These are phyloP conservation scores for Neonectria sp. DNA, from an alignment of 2,329 filamentous ascomycete genomes.

Conservation along the genomic window DNA sequence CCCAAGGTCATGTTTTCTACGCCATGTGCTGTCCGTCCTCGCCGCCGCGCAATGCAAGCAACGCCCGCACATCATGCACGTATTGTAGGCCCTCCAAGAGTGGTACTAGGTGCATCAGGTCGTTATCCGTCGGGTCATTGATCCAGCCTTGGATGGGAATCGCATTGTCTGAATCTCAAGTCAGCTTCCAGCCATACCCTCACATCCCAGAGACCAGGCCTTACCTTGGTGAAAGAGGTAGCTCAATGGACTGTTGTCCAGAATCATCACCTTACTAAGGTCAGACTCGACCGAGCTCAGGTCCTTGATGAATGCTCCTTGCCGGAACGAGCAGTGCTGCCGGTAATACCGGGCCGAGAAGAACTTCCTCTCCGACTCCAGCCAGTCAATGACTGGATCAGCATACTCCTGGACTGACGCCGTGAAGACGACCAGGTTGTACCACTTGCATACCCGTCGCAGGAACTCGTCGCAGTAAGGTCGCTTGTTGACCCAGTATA, in stretches of 20 bases:
- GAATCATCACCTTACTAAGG: slow-evolving; percentile 97
- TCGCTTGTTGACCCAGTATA: slow-evolving; percentile 99
- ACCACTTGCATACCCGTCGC: slow-evolving; percentile 95
- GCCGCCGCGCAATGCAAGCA: slow-evolving; percentile 89
- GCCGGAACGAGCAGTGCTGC: slow-evolving; percentile 96
- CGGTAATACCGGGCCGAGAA: slow-evolving; percentile 95
- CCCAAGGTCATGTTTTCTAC: slow-evolving; percentile 45
- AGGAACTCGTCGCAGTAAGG: slow-evolving; percentile 98
- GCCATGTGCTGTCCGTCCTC: slow-evolving; percentile 78
- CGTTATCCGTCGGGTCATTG: slow-evolving; percentile 96
- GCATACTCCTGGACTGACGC: slow-evolving; percentile 99
- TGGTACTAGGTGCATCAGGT: slow-evolving; percentile 92
- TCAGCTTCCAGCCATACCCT: slow-evolving; percentile 22
- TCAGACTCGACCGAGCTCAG: slow-evolving; percentile 96
- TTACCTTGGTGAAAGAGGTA: slow-evolving; percentile 98
- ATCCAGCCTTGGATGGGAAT: slow-evolving; percentile 99
- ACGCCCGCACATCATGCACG: slow-evolving; percentile 92
- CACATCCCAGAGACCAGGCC: slow-evolving; percentile 42
- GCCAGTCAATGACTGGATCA: slow-evolving; percentile 98
- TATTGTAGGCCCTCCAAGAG: slow-evolving; percentile 96
- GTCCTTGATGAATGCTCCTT: slow-evolving; percentile 98
- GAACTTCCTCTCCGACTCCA: slow-evolving; percentile 96
- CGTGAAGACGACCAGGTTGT: slow-evolving; percentile 96
- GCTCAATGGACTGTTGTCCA: slow-evolving; percentile 98
- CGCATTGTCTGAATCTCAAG: slow-evolving; percentile 82